Conservation (phyloP, 495 filamentous ascomycete genomes). For the Neurospora sp. region DNA sequence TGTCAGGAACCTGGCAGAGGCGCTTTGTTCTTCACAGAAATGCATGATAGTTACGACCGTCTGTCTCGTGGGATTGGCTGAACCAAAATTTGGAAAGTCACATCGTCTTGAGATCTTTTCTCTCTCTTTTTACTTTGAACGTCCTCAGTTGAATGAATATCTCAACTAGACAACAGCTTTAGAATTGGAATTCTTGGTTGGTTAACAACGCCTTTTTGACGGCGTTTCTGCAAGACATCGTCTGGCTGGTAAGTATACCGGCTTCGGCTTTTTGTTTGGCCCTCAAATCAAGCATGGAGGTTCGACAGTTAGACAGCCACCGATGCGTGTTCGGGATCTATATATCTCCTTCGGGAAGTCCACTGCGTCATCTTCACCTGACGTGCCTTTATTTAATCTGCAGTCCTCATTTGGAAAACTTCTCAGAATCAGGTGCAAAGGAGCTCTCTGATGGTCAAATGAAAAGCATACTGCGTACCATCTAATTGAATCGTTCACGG, state of each 20-base stretch:
- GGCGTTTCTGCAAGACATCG: neutral
- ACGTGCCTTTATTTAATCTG: neutral
- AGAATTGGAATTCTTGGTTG: neutral
- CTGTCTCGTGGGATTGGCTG: neutral
- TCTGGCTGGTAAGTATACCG: neutral
- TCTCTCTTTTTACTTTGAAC: neutral
- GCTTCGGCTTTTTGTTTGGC: neutral
- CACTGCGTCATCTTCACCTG: neutral
- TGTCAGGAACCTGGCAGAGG: neutral
- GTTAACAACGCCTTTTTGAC: neutral
- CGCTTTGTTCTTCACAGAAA: neutral
- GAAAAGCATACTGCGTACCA: neutral
- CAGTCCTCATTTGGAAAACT: neutral
- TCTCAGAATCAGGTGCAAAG: neutral
- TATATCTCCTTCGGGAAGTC: neutral
- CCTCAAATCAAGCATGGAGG: neutral
- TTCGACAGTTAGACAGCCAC: neutral
- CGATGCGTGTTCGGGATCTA: neutral
- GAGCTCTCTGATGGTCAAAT: neutral
- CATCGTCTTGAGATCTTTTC: neutral
- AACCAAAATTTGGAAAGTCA: neutral
- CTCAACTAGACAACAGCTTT: neutral
- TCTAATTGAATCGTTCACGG: neutral
- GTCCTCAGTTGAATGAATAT: neutral
- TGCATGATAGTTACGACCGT: neutral